A percentile compares a stretch with the other conserved stretches of the same genome.
Conservation (phyloP, 1,284 basidiomycete species). For the Ganoderma sinense region DNA sequence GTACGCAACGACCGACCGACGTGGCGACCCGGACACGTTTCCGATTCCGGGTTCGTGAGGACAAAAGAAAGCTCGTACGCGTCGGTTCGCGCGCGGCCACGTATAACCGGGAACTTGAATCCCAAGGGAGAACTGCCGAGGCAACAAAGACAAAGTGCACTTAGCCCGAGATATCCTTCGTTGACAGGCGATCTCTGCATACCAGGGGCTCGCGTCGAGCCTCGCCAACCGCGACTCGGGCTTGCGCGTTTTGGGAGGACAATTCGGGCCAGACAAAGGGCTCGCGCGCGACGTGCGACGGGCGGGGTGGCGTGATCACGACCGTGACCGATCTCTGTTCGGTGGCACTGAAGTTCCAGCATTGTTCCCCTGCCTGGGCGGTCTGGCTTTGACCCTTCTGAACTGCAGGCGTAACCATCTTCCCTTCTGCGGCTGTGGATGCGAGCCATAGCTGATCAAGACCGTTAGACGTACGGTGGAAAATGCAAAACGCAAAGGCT, state of each 20-base stretch:
- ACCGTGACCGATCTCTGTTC: neutral
- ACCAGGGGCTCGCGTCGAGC: neutral
- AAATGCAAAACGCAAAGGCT: neutral
- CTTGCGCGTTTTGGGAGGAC: neutral
- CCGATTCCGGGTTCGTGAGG: too few relatives aligned
- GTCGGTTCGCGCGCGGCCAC: neutral
- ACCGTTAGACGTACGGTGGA: neutral
- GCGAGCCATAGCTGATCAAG: neutral
- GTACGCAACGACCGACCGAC: neutral
- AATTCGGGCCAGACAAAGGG: neutral
- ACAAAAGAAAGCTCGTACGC: neutral
- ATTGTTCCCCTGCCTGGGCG: neutral
- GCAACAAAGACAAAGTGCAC: neutral
- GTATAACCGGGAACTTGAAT: too few relatives aligned
- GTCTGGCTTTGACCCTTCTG: neutral
- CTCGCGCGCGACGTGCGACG: conserved; percentile 2
- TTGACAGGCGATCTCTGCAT: neutral
- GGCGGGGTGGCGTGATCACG: neutral
- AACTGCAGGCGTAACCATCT: neutral
- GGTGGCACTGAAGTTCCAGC: neutral
- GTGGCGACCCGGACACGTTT: neutral
- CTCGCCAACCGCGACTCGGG: neutral
- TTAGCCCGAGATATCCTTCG: neutral
- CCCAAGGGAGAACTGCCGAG: neutral
- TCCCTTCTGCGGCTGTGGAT: neutral